Percentiles rank a stretch among this genome's conserved stretches.
Evolutionary conservation across 1,139 yeast genomes (phyloP).

Genomic region (Candida sojae): DNA sequence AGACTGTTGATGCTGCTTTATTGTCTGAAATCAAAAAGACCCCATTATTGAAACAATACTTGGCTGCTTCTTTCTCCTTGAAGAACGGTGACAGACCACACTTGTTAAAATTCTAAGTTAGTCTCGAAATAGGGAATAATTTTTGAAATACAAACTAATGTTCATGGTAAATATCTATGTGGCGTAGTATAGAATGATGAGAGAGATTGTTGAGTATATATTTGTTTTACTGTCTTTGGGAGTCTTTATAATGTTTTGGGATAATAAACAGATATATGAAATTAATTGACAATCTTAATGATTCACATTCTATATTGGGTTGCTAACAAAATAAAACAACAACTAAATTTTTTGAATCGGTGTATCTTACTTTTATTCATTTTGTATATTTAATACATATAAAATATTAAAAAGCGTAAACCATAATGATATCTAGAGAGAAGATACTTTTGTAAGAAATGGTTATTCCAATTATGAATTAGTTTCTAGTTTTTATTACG

Average conservation of each 20-base stretch:
- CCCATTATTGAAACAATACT: slow-evolving; percentile 97
- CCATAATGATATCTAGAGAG: too few relatives aligned
- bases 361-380: slow-evolving; percentile 19
- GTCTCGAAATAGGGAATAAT: slow-evolving; percentile 5
- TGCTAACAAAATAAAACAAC: slow-evolving; percentile 3
- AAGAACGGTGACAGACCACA: slow-evolving; percentile 99
- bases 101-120: slow-evolving; percentile 87
- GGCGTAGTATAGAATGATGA: neutral
- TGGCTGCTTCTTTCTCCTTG: slow-evolving; percentile 94
- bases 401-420: slow-evolving; percentile 11
- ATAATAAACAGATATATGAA: neutral
- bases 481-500: too few relatives aligned
- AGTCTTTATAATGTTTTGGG: neutral
- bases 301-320: neutral
- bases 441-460: too few relatives aligned
- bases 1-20: slow-evolving; percentile 92
- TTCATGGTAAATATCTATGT: slow-evolving; percentile 6
- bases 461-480: too few relatives aligned
- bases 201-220: neutral
- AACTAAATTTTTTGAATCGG: slow-evolving; percentile 15
- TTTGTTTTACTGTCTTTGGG: neutral
- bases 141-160: slow-evolving; percentile 1
- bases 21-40: slow-evolving; percentile 95
- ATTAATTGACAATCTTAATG: neutral
- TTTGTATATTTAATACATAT: slow-evolving; percentile 42